Conservation (phyloP, 2,329 filamentous ascomycete genomes). For the Trichocomaceae sp. region DNA sequence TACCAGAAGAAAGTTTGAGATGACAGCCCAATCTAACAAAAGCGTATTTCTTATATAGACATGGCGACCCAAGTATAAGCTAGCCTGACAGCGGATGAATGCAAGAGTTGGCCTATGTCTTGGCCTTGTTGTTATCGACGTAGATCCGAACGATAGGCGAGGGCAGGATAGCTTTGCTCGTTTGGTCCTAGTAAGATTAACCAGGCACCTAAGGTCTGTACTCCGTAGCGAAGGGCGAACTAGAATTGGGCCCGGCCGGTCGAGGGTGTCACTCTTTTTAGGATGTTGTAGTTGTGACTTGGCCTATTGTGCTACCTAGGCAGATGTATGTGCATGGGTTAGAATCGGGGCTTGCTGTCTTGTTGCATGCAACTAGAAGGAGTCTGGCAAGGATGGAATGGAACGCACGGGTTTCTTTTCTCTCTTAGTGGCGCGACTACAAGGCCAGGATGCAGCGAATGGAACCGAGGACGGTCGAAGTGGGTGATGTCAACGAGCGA, state of each 20-base stretch:
- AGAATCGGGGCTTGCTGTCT: neutral
- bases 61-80: constrained; percentile 2
- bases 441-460: neutral
- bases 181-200: neutral
- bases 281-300: neutral
- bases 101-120: neutral
- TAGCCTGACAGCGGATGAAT: neutral
- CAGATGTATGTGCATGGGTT: neutral
- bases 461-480: too few species aligned
- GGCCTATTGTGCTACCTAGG: neutral
- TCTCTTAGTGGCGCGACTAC: neutral
- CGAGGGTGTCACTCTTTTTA: neutral
- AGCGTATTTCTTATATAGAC: constrained; percentile 6
- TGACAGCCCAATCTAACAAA: neutral
- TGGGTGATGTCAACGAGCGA: neutral
- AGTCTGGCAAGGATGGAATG: neutral
- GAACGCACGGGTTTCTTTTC: neutral
- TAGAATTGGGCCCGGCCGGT: neutral
- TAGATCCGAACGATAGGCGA: neutral
- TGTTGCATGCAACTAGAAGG: neutral
- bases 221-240: neutral
- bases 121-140: neutral
- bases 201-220: neutral
- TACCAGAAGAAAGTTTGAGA: neutral
- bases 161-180: neutral